Conservation (phyloP, 371 early-diverging fungal species). For the Syncephalastrum racemosum region DNA sequence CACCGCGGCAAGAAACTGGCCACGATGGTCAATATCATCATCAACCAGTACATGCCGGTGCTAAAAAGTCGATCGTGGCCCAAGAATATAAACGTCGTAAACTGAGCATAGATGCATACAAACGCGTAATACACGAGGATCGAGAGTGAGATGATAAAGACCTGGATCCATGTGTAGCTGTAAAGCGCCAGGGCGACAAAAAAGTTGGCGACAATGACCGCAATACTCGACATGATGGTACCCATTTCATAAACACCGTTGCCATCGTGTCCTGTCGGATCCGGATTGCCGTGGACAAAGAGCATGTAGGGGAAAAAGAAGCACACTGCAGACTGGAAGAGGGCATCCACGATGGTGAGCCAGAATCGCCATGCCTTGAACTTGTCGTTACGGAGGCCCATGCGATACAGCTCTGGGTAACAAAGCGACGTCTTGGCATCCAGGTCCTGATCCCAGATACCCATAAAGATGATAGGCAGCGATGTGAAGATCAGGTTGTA, state of each 20-base stretch:
- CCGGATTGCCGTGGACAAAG: constrained; percentile 44
- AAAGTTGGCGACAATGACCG: constrained; percentile 79
- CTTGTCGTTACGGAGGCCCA: constrained; percentile 82
- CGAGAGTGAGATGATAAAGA: constrained; percentile 56
- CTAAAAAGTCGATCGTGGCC: constrained; percentile 50
- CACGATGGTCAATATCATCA: constrained; percentile 45
- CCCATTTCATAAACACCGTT: constrained; percentile 76
- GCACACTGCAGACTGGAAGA: constrained; percentile 88
- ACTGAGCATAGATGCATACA: constrained; percentile 47
- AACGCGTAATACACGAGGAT: constrained; percentile 51
- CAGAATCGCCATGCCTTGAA: constrained; percentile 86
- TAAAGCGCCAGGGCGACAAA: constrained; percentile 76
- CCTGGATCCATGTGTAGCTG: constrained; percentile 78
- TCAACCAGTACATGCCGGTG: constrained; percentile 54
- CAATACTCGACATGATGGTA: constrained; percentile 74
- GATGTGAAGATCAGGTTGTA: constrained; percentile 83
- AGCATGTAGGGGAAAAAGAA: constrained; percentile 74
- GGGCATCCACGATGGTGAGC: constrained; percentile 78
- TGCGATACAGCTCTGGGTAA: constrained; percentile 85
- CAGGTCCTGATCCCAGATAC: constrained; percentile 90
- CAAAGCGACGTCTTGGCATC: constrained; percentile 67
- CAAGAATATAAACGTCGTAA: constrained; percentile 40
- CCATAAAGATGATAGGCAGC: constrained; percentile 64
- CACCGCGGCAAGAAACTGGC: constrained; percentile 55
- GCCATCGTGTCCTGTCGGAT: constrained; percentile 56